Base-by-base conservation (phyloP, 2,329 filamentous ascomycete genomes). In the Acarospora socialis region DNA sequence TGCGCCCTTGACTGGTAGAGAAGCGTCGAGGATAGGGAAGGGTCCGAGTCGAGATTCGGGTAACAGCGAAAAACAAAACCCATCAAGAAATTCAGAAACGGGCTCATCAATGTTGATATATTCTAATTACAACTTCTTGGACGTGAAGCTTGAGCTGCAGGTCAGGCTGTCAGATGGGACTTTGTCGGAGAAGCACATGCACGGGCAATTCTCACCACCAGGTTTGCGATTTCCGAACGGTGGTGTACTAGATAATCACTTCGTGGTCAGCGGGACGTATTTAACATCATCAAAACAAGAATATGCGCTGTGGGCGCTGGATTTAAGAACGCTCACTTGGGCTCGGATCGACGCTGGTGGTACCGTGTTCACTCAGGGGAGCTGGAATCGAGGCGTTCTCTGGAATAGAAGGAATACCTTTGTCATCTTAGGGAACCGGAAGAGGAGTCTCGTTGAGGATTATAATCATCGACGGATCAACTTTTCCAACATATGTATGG, bases 391-490 rank as follows among this genome's bases (percentile, higher is more conserved):
- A 36, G 90, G 90, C 23, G 73, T 98, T 18, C 57, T 98, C 5
- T 98, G 90, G 90, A 81, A 81, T 48, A 72, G 87, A 25, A 72
- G 90, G 40, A 98, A 94, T 51, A 82, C 83, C 0, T 98, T 95
- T 58, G 84, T 95, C 20, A 87, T 98, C 41, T 66, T 98, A 21
- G 90, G 90, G 28, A 92, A 94, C 53, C 73, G 90, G 21, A 93
- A 92, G 55, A 68, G 90, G 40, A 94, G 81, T 44, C 66, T 98
- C 19, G 87, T 95, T 1, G 87, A 98, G 45, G 90, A 98, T 54
- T 98, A 98, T 56, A 95, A 95, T 51, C 90, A 95, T 49, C 79
- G 90, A 7, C 78, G 90, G 16, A 92, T 98, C 56, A 98, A 98
- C 55, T 98, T 95, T 52, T 81, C 81, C 7, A 92, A 98, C 49